These are phyloP conservation scores for Stipa capillata DNA, from an alignment of 176 grass and related monocot species.

Conservation along the genomic window DNA sequence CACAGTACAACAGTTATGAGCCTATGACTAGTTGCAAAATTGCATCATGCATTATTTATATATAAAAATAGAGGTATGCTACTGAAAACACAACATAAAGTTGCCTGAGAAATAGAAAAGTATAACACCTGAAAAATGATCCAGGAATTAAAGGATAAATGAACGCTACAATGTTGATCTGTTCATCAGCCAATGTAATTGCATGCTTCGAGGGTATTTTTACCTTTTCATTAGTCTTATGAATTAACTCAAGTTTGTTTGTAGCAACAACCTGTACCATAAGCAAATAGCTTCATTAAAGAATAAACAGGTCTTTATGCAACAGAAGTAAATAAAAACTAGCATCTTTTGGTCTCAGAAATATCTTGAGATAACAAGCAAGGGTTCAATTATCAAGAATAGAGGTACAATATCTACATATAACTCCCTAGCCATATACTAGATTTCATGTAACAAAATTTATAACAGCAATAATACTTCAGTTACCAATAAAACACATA, in stretches of 20 bases:
- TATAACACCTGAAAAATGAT: not conserved
- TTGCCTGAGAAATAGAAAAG: not conserved
- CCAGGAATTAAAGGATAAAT: not conserved
- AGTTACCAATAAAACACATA: not conserved
- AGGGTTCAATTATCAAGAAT: not conserved
- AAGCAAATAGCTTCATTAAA: constrained; percentile 5
- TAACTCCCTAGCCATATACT: not conserved
- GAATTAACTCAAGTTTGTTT: constrained; percentile 46
- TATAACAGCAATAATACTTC: not conserved
- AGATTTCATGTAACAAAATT: not conserved
- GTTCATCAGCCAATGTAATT: not conserved
- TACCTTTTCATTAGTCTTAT: constrained; percentile 77
- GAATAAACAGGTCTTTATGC: not conserved
- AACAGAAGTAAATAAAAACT: constrained; percentile 3
- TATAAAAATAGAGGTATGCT: not conserved
- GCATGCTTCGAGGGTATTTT: not conserved
- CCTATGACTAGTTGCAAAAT: not conserved
- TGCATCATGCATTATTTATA: not conserved
- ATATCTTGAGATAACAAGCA: not conserved
- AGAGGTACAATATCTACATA: not conserved
- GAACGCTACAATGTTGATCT: not conserved
- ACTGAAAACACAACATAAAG: not conserved
- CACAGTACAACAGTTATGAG: not conserved
- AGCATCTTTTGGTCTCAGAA: not conserved
- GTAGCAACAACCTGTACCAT: constrained; percentile 35